Conservation (phyloP, 2,329 filamentous ascomycete genomes). For the Rugonectria rugulosa region DNA sequence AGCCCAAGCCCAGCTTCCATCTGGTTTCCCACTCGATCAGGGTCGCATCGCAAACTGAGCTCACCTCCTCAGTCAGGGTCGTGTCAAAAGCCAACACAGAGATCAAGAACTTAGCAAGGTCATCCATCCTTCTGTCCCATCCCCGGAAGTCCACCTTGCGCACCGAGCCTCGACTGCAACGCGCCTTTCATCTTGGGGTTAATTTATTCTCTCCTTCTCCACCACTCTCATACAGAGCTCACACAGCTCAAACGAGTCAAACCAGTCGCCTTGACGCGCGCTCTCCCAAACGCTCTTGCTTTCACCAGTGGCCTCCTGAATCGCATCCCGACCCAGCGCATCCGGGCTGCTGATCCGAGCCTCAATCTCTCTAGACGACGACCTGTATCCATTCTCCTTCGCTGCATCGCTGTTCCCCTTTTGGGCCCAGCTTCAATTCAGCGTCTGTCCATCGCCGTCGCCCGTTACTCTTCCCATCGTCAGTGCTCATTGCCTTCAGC, state of each 20-base stretch:
- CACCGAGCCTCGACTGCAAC: conserved; percentile 19
- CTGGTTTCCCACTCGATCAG: conserved; percentile 7
- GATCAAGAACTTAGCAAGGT: conserved; percentile 7
- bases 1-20: too few relatives aligned
- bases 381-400: neutral
- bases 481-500: neutral
- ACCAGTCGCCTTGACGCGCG: conserved; percentile 13
- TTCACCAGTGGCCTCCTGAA: conserved; percentile 16
- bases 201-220: conserved; percentile 9
- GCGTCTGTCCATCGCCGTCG: conserved; percentile 1
- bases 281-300: conserved; percentile 3
- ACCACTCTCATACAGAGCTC: conserved; percentile 16
- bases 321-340: conserved; percentile 8
- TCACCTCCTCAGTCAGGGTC: neutral
- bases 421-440: neutral
- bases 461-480: neutral
- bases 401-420: neutral
- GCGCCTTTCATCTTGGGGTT: conserved; percentile 19
- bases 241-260: conserved; percentile 7
- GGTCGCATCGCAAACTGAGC: neutral
- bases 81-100: conserved; percentile 3
- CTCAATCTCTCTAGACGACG: conserved; percentile 1
- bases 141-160: conserved; percentile 6
- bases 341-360: conserved; percentile 15
- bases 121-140: conserved; percentile 12